These are phyloP conservation scores for Peniophora sp. DNA, from an alignment of 1,284 basidiomycete genomes.

Conservation along the genomic window DNA sequence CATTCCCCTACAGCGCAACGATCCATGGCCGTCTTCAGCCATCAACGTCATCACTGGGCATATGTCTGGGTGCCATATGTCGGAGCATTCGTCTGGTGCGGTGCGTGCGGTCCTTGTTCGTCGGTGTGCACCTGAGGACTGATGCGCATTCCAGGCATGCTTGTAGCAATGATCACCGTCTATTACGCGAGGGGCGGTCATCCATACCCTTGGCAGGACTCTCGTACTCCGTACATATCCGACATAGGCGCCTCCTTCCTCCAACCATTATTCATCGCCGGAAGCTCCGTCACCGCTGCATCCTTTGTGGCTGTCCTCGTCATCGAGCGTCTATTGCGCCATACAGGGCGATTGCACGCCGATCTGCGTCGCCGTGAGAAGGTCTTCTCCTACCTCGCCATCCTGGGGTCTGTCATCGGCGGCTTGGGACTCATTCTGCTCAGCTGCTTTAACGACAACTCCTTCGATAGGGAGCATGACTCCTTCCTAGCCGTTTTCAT, in stretches of 20 bases:
- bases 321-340: constrained; percentile 54
- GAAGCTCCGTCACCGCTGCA: constrained; percentile 51
- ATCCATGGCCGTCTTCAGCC: constrained; percentile 12
- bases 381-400: constrained; percentile 45
- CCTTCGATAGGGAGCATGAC: constrained; percentile 14
- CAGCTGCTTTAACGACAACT: constrained; percentile 19
- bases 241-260: constrained; percentile 63
- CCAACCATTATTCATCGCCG: constrained; percentile 65
- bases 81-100: constrained; percentile 56
- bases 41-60: constrained; percentile 40
- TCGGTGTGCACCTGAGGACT: too few relatives aligned
- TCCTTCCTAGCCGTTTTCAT: constrained; percentile 22
- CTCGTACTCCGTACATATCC: constrained; percentile 62
- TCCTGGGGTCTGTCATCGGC: constrained; percentile 53
- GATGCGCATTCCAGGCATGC: constrained; percentile 31
- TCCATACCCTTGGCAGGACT: constrained; percentile 40
- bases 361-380: constrained; percentile 50
- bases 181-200: constrained; percentile 48
- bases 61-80: constrained; percentile 59
- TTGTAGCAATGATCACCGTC: constrained; percentile 60
- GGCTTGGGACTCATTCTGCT: constrained; percentile 39
- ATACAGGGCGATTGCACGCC: constrained; percentile 54
- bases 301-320: constrained; percentile 52
- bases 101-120: constrained; percentile 17
- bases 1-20: too few relatives aligned